Evolutionary conservation across 495 filamentous ascomycete genomes (phyloP).

Genomic region (Corynascus novoguineensis): DNA sequence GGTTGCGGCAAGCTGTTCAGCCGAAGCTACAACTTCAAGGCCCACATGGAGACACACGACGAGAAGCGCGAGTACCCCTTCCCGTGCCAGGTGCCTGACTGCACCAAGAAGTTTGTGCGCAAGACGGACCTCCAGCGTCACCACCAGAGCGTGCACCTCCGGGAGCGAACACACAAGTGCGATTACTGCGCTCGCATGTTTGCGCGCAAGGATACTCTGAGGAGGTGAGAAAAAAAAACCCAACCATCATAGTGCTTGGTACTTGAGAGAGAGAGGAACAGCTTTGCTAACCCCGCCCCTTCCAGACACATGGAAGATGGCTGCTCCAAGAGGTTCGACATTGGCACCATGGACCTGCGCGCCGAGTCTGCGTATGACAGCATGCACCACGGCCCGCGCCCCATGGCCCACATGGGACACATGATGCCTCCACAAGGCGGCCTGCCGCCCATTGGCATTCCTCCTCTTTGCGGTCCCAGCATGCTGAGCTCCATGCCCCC

Average conservation of each 20-base stretch:
- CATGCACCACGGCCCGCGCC: conserved; percentile 17
- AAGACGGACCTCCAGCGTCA: conserved; percentile 84
- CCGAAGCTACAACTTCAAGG: conserved; percentile 82
- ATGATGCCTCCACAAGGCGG: conserved; percentile 23
- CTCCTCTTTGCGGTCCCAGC: conserved; percentile 32
- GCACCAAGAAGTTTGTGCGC: conserved; percentile 70
- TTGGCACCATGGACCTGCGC: conserved; percentile 43
- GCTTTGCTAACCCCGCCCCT: background rate
- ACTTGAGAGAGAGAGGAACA: no score
- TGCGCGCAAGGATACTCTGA: conserved; percentile 76
- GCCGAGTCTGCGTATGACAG: conserved; percentile 35
- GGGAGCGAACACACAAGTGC: conserved; percentile 65
- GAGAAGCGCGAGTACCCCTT: conserved; percentile 65
- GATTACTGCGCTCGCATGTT: conserved; percentile 67
- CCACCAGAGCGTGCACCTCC: conserved; percentile 75
- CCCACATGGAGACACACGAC: conserved; percentile 87
- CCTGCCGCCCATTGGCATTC: conserved; percentile 41
- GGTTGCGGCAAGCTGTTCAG: conserved; percentile 78
- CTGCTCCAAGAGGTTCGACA: conserved; percentile 66
- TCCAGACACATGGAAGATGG: conserved; percentile 73
- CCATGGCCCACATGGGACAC: conserved; percentile 25
- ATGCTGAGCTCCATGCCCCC: conserved; percentile 35
- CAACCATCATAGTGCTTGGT: background rate
- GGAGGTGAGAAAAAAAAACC: conserved; percentile 51
- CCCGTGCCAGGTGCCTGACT: conserved; percentile 58